Base-by-base conservation (phyloP, 2,329 filamentous ascomycete species). In the Lasiodiplodia sp. region DNA sequence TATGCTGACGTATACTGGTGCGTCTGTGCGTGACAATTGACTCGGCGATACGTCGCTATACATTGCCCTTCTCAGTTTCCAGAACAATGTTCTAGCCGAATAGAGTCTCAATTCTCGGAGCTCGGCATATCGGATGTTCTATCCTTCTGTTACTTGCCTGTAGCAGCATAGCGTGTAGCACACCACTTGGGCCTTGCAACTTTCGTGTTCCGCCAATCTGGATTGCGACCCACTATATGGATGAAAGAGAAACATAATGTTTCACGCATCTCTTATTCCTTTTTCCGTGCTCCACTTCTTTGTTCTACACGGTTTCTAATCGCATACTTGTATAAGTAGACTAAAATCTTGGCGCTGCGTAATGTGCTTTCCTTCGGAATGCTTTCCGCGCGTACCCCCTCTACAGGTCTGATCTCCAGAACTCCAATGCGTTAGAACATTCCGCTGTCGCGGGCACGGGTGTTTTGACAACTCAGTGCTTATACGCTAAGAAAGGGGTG, bases 1-100 rank as follows among this genome's bases (percentile, higher is more conserved):
- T 57, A 57, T 14, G 55, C 31, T 57, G 55, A 57, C 55, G 55
- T 38, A 37, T 37, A 37, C 55, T 11, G 18, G 55, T 38, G 31
- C 3, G 31, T 57, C 55, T 23, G 55, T 37, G 55, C 55, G 55
- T 14, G 18, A 40, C n/a, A 14, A 16, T 23, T 23, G 55, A 57
- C 55, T 10, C 12, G 28, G 28, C 6, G 8, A 57, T 12, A 21
- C 31, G 10, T 57, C 31, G 31, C 31, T 57, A 37, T 57, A 38
- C 14, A 38, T 57, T 57, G 18, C 55, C 55, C 55, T 57, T 57
- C 18, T 18, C 23, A 38, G 55, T 38, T 21, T 4, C 31, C 31
- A n/a, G 31, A 38, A 38, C 28, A 38, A 57, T 6, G 4, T 57
- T 38, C 7, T 11, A 57, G 55, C 55, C 18, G 31, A 37, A 10